A percentile compares a stretch with the other conserved stretches of the same genome.
phyloP scores from a whole-genome alignment of 805 yeast genomes.

The Wickerhamomyces silvicola region DNA sequence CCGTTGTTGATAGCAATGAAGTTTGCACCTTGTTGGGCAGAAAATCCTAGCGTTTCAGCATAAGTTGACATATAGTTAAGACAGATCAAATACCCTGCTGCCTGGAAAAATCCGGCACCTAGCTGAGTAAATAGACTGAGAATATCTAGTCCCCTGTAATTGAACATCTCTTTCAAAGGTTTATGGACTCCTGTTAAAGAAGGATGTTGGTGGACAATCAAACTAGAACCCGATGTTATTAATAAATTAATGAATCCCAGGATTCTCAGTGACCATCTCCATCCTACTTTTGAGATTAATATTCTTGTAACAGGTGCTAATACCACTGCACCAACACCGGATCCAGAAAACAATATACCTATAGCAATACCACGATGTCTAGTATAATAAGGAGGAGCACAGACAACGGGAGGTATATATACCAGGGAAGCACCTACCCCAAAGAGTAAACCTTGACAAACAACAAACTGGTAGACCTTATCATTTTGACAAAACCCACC shows the following conservation, averaged over 20 bases:
- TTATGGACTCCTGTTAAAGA: constrained; percentile 2
- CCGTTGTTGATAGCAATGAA: constrained; percentile 31
- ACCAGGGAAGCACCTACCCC: constrained; percentile 29
- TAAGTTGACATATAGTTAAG: constrained; percentile 30
- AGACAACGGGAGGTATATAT: constrained; percentile 29
- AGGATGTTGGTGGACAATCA: constrained; percentile 8
- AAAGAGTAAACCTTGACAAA: constrained; percentile 28
- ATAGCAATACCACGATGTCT: constrained; percentile 28
- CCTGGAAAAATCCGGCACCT: constrained; percentile 24
- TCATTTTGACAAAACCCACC: constrained; percentile 20
- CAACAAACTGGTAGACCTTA: constrained; percentile 22
- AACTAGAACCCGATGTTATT: background rate
- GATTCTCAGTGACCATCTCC: constrained; percentile 29
- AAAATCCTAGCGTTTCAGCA: constrained; percentile 25
- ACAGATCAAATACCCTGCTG: constrained; percentile 31
- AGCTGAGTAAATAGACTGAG: constrained; percentile 9
- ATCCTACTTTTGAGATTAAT: constrained; percentile 24
- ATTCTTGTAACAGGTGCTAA: constrained; percentile 25
- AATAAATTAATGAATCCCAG: constrained; percentile 25
- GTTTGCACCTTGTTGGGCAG: constrained; percentile 25
- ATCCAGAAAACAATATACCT: constrained; percentile 30
- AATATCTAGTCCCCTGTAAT: constrained; percentile 5
- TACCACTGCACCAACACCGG: constrained; percentile 31
- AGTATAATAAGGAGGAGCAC: constrained; percentile 27
- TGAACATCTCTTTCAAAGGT: constrained; percentile 5